These are phyloP conservation scores for Chalaropsis ovoidea DNA, from an alignment of 2,329 filamentous ascomycete species.

Conservation along the genomic window DNA sequence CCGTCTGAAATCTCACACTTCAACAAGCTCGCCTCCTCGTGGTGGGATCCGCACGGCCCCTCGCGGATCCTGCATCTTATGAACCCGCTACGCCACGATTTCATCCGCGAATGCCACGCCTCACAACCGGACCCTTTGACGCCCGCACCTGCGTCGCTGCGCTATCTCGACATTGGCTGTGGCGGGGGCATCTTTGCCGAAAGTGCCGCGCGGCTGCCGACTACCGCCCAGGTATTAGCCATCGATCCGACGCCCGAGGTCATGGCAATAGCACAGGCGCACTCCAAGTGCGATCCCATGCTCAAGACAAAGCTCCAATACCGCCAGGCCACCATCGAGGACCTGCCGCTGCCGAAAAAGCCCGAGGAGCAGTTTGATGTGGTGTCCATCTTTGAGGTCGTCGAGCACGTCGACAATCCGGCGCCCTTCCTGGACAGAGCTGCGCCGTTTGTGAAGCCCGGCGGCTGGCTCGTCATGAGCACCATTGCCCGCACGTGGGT, in stretches of 20 bases:
- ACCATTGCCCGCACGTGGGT: conserved; percentile 85
- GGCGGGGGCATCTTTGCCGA: conserved; percentile 96
- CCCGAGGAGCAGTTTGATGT: conserved; percentile 55
- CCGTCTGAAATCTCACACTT: conserved; percentile 87
- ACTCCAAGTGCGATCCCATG: conserved; percentile 63
- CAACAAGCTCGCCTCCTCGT: conserved; percentile 79
- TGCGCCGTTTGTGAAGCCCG: conserved; percentile 68
- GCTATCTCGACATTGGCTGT: conserved; percentile 86
- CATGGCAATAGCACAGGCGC: conserved; percentile 61
- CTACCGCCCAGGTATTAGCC: conserved; percentile 56
- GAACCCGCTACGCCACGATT: conserved; percentile 93
- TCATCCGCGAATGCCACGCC: conserved; percentile 64
- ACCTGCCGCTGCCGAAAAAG: conserved; percentile 40
- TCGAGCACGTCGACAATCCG: conserved; percentile 80
- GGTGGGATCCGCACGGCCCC: conserved; percentile 94
- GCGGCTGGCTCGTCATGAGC: conserved; percentile 84
- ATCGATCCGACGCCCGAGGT: conserved; percentile 70
- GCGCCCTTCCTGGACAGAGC: conserved; percentile 62
- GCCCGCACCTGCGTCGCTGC: conserved; percentile 37
- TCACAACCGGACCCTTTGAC: conserved; percentile 39
- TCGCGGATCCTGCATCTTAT: conserved; percentile 91
- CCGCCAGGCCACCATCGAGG: conserved; percentile 66
- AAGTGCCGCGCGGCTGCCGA: conserved; percentile 59
- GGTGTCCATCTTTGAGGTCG: conserved; percentile 82
- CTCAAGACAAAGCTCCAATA: conserved; percentile 59